Base-by-base conservation (phyloP, 1,139 yeast species). In the Blastobotrys buckinghamii region DNA sequence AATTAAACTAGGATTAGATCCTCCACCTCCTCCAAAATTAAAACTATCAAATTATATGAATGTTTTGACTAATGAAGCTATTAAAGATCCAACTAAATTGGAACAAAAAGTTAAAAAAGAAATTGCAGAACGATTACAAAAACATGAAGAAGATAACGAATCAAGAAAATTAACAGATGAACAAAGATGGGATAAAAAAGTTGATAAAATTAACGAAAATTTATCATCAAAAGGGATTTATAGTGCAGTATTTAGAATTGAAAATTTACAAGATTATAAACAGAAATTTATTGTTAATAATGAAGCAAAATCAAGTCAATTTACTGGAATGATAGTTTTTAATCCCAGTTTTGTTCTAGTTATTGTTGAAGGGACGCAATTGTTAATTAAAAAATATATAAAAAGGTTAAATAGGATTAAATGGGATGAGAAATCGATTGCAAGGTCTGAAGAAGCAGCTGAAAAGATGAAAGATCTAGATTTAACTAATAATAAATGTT, bases 11-110 rank as follows among this genome's bases (percentile, higher is more conserved):
- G 98, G 98, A 0, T 68, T 90, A 22, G 89, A 83, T 45, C 84
- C 95, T 0, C 85, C 95, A 2, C 97, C 96, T 0, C 84, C 84
- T 6, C 96, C 97, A 2, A 92, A 90, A 65, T 87, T 90, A 29
- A 87, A 83, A 59, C 70, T 88, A 47, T 78, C 83, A 41, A 92
- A 90, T 62, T 74, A 90, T 63, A 85, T 87, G 89, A 83, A 78
- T 56, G 96, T 88, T 0, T 72, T 84, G 44, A 86, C 96, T 2
- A 82, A 87, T 60, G 95, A 86, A 53, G 87, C 94, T n/a, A 83
- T 89, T 42, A 75, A 77, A 53, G 96, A 92, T 61, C 98, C 98
- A 0, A 92, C 98, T 0, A 79, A 80, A 4, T 82, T 90, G 57
- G 98, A 92, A 61, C 73, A 74, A 63, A 67, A 74, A 49, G 97